These are phyloP conservation scores for Coprinopsis sp. DNA, from an alignment of 768 basidiomycete genomes.

Conservation along the genomic window DNA sequence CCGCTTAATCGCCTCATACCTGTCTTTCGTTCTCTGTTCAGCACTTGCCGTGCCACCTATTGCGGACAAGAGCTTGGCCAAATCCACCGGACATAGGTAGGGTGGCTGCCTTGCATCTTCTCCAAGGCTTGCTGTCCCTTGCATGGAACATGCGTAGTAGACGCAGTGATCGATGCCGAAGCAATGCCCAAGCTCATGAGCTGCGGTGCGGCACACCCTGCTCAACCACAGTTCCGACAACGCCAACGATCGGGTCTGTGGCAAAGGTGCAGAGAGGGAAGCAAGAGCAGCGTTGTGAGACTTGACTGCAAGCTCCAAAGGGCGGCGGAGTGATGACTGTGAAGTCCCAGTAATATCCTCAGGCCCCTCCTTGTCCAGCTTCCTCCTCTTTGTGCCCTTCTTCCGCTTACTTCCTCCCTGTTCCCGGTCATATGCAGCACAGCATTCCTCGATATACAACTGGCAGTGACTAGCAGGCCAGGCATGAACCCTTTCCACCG, in stretches of 20 bases:
- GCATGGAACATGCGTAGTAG: constrained; percentile 35
- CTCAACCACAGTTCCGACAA: constrained; percentile 29
- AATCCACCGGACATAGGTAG: constrained; percentile 30
- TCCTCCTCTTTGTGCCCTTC: no score
- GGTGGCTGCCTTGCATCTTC: constrained; percentile 34
- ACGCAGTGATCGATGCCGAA: constrained; percentile 35
- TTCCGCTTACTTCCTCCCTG: no score
- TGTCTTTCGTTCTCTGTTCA: no score
- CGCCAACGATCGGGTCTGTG: constrained; percentile 3
- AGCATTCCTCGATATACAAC: constrained; percentile 19
- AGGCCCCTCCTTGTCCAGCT: no score
- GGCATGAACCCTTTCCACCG: constrained; percentile 27
- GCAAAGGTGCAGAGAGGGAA: constrained; percentile 11
- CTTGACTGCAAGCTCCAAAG: no score
- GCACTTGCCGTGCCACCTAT: no score
- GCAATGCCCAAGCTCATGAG: constrained; percentile 39
- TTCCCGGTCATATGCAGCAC: constrained; percentile 16
- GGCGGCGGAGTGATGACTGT: no score
- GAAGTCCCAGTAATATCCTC: no score
- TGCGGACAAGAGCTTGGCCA: constrained; percentile 25
- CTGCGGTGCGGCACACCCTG: constrained; percentile 31
- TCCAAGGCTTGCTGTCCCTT: constrained; percentile 25
- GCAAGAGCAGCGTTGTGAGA: no score
- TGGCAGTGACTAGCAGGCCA: constrained; percentile 35
- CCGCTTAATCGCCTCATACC: no score